Conservation (phyloP, 768 basidiomycete genomes). For the Naganishia kalamii region DNA sequence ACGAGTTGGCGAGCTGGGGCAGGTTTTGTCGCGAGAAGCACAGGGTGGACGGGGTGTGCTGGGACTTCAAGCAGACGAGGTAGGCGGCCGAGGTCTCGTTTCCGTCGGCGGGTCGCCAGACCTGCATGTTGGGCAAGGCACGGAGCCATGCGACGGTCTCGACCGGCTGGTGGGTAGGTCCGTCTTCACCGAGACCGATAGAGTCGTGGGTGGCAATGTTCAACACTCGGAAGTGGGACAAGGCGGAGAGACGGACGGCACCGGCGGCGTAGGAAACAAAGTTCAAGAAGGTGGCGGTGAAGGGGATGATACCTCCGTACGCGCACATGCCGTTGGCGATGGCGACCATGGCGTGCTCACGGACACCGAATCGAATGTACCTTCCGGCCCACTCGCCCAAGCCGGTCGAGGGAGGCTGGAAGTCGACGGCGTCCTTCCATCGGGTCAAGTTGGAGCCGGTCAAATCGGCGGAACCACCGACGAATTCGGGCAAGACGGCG, state of each 20-base stretch:
- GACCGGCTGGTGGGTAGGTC: slow-evolving; percentile 91
- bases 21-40: slow-evolving; percentile 47
- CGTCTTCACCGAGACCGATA: slow-evolving; percentile 75
- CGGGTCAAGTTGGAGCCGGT: slow-evolving; percentile 89
- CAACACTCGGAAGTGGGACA: slow-evolving; percentile 82
- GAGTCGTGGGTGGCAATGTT: slow-evolving; percentile 96
- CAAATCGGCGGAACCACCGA: slow-evolving; percentile 81
- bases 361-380: slow-evolving; percentile 93
- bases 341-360: slow-evolving; percentile 95
- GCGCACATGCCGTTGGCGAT: slow-evolving; percentile 85
- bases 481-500: slow-evolving; percentile 70
- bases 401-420: slow-evolving; percentile 80
- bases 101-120: slow-evolving; percentile 76
- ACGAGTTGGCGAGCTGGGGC: slow-evolving; percentile 80
- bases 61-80: slow-evolving; percentile 66
- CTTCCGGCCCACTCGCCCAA: slow-evolving; percentile 78
- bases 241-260: slow-evolving; percentile 82
- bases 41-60: slow-evolving; percentile 66
- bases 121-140: slow-evolving; percentile 81
- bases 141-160: slow-evolving; percentile 82
- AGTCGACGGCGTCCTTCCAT: slow-evolving; percentile 71
- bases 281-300: slow-evolving; percentile 88
- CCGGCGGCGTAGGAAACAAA: slow-evolving; percentile 91
- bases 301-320: slow-evolving; percentile 86
- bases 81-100: slow-evolving; percentile 97